phyloP scores from a whole-genome alignment of 441 rosid species.

The Pelargonium myrrhifolium region DNA sequence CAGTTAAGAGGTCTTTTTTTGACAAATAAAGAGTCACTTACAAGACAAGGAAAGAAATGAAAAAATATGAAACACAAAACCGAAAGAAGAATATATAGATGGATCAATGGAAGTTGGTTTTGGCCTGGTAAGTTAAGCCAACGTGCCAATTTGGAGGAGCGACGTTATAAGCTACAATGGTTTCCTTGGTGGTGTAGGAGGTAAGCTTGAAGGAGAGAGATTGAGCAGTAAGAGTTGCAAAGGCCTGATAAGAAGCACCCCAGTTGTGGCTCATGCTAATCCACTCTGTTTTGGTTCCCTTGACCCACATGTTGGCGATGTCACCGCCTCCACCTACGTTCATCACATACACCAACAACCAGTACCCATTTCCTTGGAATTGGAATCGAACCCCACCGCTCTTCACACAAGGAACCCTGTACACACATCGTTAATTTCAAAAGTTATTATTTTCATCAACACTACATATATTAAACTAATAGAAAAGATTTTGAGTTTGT shows the following conservation, averaged over 20 bases:
- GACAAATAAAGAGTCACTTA: too few relatives aligned
- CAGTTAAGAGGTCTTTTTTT: too few relatives aligned
- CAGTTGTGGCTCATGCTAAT: constrained; percentile 83
- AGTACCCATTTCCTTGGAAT: constrained; percentile 74
- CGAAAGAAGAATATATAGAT: too few relatives aligned
- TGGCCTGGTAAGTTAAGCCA: constrained; percentile 44
- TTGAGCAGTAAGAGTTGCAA: constrained; percentile 60
- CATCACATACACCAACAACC: constrained; percentile 76
- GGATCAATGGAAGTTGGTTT: constrained; percentile 61
- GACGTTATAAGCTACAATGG: constrained; percentile 49
- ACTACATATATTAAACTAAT: too few relatives aligned
- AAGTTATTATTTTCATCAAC: too few relatives aligned
- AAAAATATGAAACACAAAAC: too few relatives aligned
- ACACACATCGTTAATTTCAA: not conserved
- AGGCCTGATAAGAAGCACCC: constrained; percentile 90
- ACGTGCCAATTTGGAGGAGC: constrained; percentile 58
- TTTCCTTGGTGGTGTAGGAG: constrained; percentile 53
- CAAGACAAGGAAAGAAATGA: too few relatives aligned
- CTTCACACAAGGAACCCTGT: constrained; percentile 54
- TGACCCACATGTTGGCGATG: constrained; percentile 69
- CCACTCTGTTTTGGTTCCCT: constrained; percentile 74
- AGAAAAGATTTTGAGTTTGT: too few relatives aligned
- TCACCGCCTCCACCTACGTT: constrained; percentile 80
- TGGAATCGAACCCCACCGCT: constrained; percentile 54
- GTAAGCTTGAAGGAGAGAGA: constrained; percentile 71